Base-by-base conservation (phyloP, 225 moss, liverwort and hornwort species). In the Lunularia cruciata region DNA sequence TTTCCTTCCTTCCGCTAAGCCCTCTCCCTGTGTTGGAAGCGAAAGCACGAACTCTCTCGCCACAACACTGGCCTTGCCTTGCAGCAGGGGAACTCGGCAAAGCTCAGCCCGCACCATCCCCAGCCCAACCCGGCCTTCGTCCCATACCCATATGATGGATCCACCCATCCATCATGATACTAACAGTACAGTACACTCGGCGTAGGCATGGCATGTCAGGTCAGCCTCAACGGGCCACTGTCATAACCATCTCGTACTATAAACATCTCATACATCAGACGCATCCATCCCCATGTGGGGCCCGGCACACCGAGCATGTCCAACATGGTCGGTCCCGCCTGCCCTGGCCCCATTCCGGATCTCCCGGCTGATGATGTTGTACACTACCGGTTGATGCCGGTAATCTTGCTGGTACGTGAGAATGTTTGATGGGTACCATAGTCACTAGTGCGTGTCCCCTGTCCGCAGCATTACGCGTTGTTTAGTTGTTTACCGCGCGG, bases 191-290 rank as follows among this genome's bases (percentile, higher is more conserved):
- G 25, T 3, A 23, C 38, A 25, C 37, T 25, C 20, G 38, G 35
- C 23, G 39, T 60, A n/a, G 60, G 42, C 43, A 47, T 47, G n/a
- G 43, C 65, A 47, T 65, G 46, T 65, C 65, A 28, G 64, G 67
- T 49, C 51, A 18, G 35, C 19, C 31, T 42, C 69, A 69, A 69
- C 69, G 69, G 69, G 54, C 69, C 54, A 57, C 69, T 69, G 40
- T 28, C 68, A 55, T 43, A 39, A n/a, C 37, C 36, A 68, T 40
- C 56, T 38, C 55, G 56, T 57, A 31, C 55, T 9, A 37, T 25
- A 26, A 42, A 23, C 12, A 51, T 51, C 12, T 12, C 49, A 26
- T 26, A 38, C 61, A 61, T 42, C 32, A n/a, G 7, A 16, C 58
- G 33, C 30, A 32, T n/a, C 7, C 42, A 63, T 63, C 40, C 42